Conservation (phyloP, 1,284 basidiomycete species). For the Fomes fomentarius region DNA sequence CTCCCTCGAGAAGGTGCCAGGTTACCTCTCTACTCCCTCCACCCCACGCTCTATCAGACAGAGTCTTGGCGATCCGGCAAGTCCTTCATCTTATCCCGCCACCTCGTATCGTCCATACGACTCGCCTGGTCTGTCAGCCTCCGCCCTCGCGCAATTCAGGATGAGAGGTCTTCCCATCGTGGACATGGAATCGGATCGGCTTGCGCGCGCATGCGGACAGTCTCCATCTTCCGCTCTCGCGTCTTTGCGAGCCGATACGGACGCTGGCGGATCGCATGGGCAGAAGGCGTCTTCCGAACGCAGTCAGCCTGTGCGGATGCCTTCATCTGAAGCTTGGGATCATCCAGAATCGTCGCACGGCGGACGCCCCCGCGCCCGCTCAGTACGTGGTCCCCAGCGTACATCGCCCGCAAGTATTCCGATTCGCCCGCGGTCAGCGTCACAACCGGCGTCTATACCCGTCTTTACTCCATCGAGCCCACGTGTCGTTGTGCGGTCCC, state of each 20-base stretch:
- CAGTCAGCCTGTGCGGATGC: not conserved
- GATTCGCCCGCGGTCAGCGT: conserved; percentile 15
- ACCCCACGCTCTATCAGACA: not conserved
- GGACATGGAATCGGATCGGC: conserved; percentile 33
- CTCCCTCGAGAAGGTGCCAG: not conserved
- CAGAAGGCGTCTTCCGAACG: not conserved
- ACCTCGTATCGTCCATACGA: not conserved
- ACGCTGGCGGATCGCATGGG: not conserved
- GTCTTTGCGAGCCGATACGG: conserved; percentile 7
- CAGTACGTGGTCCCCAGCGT: conserved; percentile 13
- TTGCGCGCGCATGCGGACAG: conserved; percentile 34
- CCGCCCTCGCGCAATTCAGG: conserved; percentile 8
- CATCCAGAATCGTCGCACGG: conserved; percentile 3
- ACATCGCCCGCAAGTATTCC: conserved; percentile 1
- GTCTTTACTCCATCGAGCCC: conserved; percentile 27
- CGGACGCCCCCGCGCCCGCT: conserved; percentile 17
- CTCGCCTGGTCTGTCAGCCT: conserved; percentile 1
- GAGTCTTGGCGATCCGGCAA: not conserved
- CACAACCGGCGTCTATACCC: conserved; percentile 22
- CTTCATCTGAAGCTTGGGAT: not conserved
- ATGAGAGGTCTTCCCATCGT: conserved; percentile 13
- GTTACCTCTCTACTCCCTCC: not conserved
- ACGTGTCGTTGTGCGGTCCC: conserved; percentile 23
- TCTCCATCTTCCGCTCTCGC: conserved; percentile 17
- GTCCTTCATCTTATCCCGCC: not conserved